A percentile compares a stretch with the other conserved stretches of the same genome.
Evolutionary conservation across 192 early-diverging fungal species (phyloP).

Genomic region (Thamnidium elegans): DNA sequence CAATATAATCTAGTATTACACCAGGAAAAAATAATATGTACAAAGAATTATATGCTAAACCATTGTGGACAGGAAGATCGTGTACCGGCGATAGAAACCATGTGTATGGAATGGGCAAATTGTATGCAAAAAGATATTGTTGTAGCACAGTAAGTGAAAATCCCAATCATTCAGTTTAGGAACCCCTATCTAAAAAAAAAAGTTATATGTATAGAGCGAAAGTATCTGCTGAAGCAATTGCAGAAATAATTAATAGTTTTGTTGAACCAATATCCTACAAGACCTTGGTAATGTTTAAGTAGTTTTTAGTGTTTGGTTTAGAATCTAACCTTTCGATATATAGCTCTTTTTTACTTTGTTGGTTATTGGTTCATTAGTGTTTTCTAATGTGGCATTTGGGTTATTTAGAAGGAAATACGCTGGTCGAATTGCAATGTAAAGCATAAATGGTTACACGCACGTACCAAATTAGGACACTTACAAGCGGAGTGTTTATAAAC

Average conservation of each 20-base stretch:
- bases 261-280: conserved; percentile 85
- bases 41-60: conserved; percentile 59
- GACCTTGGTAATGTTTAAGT: conserved; percentile 57
- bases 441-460: no score
- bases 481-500: no score
- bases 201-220: conserved; percentile 49
- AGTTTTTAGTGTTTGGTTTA: background rate
- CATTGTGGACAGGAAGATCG: conserved; percentile 50
- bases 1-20: conserved; percentile 41
- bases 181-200: no score
- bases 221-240: conserved; percentile 80
- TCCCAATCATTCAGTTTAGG: background rate
- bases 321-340: background rate
- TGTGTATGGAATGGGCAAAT: conserved; percentile 56
- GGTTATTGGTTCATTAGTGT: background rate
- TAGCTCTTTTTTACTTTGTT: conserved; percentile 23
- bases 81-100: conserved; percentile 55
- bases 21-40: conserved; percentile 61
- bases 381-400: conserved; percentile 7
- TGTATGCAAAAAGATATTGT: conserved; percentile 17
- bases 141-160: conserved; percentile 4
- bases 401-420: background rate
- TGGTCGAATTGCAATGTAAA: no score
- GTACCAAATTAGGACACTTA: no score
- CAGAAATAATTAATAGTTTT: conserved; percentile 78